Evolutionary conservation across 345 rosid genomes (phyloP).

Genomic region (Adansonia digitata): DNA sequence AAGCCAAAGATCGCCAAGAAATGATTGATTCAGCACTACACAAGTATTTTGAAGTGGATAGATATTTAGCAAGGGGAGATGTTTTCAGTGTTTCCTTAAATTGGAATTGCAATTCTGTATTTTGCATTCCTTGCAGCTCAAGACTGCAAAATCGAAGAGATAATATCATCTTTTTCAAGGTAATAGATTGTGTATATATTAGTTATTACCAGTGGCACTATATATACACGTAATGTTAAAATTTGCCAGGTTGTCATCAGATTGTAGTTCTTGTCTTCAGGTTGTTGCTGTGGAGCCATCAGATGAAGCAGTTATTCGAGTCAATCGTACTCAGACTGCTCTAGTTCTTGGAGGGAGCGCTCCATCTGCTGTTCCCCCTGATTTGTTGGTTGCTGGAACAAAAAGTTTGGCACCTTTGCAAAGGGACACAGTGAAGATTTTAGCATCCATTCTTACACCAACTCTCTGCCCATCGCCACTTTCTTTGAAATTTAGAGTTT

Average conservation of each 20-base stretch:
- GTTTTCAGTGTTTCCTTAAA: constrained; percentile 52
- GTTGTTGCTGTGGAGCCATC: constrained; percentile 93
- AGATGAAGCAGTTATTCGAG: constrained; percentile 66
- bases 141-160: constrained; percentile 30
- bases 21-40: constrained; percentile 79
- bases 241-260: constrained; percentile 15
- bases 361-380: constrained; percentile 78
- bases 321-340: constrained; percentile 70
- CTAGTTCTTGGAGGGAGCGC: constrained; percentile 89
- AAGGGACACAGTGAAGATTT: constrained; percentile 49
- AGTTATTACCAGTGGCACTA: background rate
- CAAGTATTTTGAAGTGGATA: constrained; percentile 69
- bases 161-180: constrained; percentile 70
- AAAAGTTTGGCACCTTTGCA: constrained; percentile 58
- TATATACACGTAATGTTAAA: background rate
- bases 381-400: constrained; percentile 44
- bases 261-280: constrained; percentile 38
- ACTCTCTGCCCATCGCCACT: constrained; percentile 76
- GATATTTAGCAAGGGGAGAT: constrained; percentile 69
- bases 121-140: constrained; percentile 69
- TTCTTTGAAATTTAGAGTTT: constrained; percentile 82
- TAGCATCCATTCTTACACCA: constrained; percentile 78
- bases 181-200: constrained; percentile 18
- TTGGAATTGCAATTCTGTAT: constrained; percentile 74
- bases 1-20: constrained; percentile 81